These are phyloP conservation scores for Scortechinia acanthostroma DNA, from an alignment of 2,329 filamentous ascomycete genomes.

Conservation along the genomic window DNA sequence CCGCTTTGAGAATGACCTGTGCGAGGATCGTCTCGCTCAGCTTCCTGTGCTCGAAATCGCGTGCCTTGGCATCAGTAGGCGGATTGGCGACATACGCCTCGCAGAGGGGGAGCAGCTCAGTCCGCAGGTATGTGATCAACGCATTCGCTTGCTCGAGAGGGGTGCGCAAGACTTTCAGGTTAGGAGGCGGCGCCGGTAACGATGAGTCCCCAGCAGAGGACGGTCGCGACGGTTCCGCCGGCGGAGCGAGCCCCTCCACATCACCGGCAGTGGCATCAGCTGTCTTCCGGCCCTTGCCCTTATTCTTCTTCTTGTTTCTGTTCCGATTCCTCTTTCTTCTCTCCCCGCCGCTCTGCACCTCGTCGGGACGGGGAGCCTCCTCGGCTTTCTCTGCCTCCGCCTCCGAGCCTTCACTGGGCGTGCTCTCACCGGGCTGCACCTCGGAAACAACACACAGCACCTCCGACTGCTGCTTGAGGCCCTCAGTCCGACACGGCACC, in stretches of 20 bases:
- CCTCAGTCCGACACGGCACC: conserved; percentile 25
- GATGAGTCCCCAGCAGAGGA: conserved; percentile 6
- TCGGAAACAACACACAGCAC: conserved; percentile 32
- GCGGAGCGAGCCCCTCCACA: conserved; percentile 4
- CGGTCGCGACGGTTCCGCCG: conserved; percentile 4
- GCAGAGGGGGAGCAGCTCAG: conserved; percentile 23
- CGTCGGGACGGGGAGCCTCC: conserved; percentile 2
- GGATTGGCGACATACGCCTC: conserved; percentile 24
- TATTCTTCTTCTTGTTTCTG: conserved; percentile 7
- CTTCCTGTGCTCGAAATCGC: conserved; percentile 30
- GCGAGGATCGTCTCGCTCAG: conserved; percentile 30
- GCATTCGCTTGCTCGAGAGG: conserved; percentile 24
- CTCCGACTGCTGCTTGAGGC: conserved; percentile 36
- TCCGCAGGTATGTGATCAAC: conserved; percentile 7
- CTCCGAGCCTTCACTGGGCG: conserved; percentile 13
- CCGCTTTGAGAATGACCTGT: conserved; percentile 27
- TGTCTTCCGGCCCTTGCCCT: conserved; percentile 11
- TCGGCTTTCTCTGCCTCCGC: conserved; percentile 6
- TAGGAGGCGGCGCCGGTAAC: conserved; percentile 17
- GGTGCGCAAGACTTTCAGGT: conserved; percentile 17
- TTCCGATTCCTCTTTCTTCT: conserved; percentile 7
- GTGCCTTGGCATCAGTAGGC: conserved; percentile 24
- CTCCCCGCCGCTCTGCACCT: not conserved
- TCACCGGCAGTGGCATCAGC: conserved; percentile 8
- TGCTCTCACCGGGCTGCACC: conserved; percentile 21